These are phyloP conservation scores for Abrus pulchellus DNA, from an alignment of 306 rosid species.

Conservation along the genomic window DNA sequence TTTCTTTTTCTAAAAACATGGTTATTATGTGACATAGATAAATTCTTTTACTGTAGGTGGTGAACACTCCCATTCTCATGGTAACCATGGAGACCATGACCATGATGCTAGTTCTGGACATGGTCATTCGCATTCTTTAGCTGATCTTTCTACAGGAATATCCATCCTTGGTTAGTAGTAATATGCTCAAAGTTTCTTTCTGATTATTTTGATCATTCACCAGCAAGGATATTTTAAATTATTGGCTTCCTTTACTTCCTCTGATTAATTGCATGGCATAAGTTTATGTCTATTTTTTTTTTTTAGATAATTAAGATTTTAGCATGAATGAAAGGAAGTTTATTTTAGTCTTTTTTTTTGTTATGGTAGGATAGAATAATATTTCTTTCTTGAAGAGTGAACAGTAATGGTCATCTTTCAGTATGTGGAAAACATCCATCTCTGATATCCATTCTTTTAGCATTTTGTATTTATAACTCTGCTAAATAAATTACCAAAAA, in stretches of 20 bases:
- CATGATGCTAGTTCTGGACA: conserved; percentile 63
- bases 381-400: not conserved
- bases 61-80: conserved; percentile 71
- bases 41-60: conserved; percentile 69
- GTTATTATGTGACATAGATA: conserved; percentile 25
- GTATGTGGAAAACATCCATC: not conserved
- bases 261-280: conserved; percentile 28
- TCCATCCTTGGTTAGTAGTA: conserved; percentile 81
- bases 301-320: conserved; percentile 25
- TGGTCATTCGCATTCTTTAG: conserved; percentile 82
- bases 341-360: not conserved
- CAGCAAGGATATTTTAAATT: conserved; percentile 35
- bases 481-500: not conserved
- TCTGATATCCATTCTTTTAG: not conserved
- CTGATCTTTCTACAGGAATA: conserved; percentile 87
- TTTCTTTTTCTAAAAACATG: not conserved
- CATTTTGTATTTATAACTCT: not conserved
- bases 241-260: conserved; percentile 30
- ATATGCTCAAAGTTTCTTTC: conserved; percentile 33
- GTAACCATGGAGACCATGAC: conserved; percentile 62
- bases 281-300: conserved; percentile 17
- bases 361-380: conserved; percentile 1
- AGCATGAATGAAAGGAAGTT: not conserved
- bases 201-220: conserved; percentile 34
- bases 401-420: not conserved